These are phyloP conservation scores for Ceriops decandra DNA, from an alignment of 345 rosid species.

Conservation along the genomic window DNA sequence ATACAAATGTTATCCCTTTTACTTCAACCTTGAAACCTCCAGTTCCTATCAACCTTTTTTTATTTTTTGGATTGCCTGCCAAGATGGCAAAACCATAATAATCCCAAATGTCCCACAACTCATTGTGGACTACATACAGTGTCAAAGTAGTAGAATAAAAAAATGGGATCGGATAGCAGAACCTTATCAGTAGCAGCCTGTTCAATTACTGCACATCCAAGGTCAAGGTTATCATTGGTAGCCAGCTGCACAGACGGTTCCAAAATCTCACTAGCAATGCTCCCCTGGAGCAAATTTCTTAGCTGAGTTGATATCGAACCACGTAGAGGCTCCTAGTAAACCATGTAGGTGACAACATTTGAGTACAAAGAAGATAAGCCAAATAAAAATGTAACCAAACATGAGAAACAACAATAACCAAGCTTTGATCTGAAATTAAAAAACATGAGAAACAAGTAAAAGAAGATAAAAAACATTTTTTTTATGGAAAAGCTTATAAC, in stretches of 20 bases:
- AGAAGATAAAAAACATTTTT: too few species aligned
- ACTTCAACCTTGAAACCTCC: too few species aligned
- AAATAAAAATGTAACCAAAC: not conserved
- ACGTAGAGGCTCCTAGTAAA: constrained; percentile 83
- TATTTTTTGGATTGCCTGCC: too few species aligned
- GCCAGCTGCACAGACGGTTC: constrained; percentile 95
- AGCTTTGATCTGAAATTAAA: not conserved
- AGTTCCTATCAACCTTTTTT: too few species aligned
- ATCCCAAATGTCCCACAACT: not conserved
- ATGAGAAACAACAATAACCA: not conserved
- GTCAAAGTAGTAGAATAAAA: not conserved
- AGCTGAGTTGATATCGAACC: constrained; percentile 80
- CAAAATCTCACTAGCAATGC: constrained; percentile 54
- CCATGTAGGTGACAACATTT: constrained; percentile 1
- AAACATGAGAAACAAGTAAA: constrained; percentile 2
- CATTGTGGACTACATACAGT: not conserved
- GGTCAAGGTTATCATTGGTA: constrained; percentile 97
- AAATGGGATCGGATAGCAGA: not conserved
- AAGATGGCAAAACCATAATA: too few species aligned
- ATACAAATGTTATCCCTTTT: too few species aligned
- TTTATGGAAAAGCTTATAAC: constrained; percentile 29
- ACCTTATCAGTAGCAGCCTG: constrained; percentile 97
- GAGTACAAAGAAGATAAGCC: not conserved
- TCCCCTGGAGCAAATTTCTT: constrained; percentile 73
- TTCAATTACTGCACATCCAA: constrained; percentile 99